Conservation (phyloP, 116 monocot genomes). For the Trichopus zeylanicus region DNA sequence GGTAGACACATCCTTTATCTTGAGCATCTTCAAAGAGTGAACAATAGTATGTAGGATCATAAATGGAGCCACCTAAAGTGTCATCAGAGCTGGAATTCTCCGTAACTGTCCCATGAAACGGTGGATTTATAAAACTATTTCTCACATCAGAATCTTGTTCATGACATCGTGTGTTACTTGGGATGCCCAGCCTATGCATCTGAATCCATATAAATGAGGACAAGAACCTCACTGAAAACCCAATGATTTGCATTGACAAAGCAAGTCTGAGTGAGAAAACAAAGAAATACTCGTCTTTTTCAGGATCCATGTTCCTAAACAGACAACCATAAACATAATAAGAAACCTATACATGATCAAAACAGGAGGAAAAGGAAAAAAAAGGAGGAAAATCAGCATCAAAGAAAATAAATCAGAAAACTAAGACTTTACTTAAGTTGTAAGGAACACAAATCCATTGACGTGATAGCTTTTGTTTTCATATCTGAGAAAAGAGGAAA, state of each 20-base stretch:
- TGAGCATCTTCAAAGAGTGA: conserved; percentile 72
- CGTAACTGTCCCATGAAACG: conserved; percentile 26
- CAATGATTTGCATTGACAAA: conserved; percentile 84
- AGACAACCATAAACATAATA: conserved; percentile 2
- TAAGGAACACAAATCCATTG: too few species aligned
- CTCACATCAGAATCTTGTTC: conserved; percentile 49
- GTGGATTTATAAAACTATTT: conserved; percentile 64
- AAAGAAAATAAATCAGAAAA: too few species aligned
- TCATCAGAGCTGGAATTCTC: conserved; percentile 53
- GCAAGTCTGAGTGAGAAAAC: conserved; percentile 76
- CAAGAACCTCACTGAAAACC: conserved; percentile 69
- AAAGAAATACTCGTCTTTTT: conserved; percentile 39
- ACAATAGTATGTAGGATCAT: conserved; percentile 78
- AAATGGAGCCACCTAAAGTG: conserved; percentile 59
- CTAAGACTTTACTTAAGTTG: too few species aligned
- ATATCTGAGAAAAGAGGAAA: too few species aligned
- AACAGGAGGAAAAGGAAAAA: too few species aligned
- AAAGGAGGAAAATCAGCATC: too few species aligned
- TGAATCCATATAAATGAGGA: conserved; percentile 94
- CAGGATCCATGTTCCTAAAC: conserved; percentile 57
- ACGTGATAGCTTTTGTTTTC: too few species aligned
- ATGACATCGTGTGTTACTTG: conserved; percentile 28
- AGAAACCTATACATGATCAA: neutral
- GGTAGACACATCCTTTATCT: conserved; percentile 19
- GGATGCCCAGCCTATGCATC: conserved; percentile 76